phyloP scores from a whole-genome alignment of 441 rosid genomes.

The Francoa sonchifolia region DNA sequence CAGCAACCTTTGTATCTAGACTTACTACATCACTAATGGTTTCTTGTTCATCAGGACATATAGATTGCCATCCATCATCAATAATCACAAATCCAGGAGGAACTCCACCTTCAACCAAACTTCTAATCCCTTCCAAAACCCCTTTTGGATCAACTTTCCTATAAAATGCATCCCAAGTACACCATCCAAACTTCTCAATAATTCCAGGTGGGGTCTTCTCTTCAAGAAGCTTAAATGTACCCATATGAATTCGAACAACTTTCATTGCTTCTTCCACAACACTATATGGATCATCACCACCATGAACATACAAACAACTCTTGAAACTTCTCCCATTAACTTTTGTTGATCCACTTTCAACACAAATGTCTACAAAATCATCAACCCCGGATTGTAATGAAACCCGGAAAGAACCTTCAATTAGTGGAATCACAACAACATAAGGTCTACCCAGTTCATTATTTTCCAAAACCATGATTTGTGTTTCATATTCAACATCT shows the following conservation, averaged over 20 bases:
- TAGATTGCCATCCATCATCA: conserved; percentile 22
- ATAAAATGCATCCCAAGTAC: conserved; percentile 24
- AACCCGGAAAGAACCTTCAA: conserved; percentile 16
- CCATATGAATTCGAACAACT: conserved; percentile 10
- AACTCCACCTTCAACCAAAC: conserved; percentile 13
- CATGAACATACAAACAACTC: conserved; percentile 11
- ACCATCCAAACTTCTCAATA: conserved; percentile 21
- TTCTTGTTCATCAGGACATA: conserved; percentile 12
- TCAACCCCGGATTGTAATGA: conserved; percentile 14
- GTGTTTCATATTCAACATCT: conserved; percentile 26
- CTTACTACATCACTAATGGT: conserved; percentile 10
- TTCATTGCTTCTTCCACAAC: conserved; percentile 16
- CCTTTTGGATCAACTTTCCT: conserved; percentile 13
- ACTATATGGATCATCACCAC: conserved; percentile 11
- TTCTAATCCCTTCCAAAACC: conserved; percentile 16
- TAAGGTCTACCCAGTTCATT: conserved; percentile 13
- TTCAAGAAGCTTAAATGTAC: conserved; percentile 18
- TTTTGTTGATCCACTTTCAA: conserved; percentile 14
- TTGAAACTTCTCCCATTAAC: conserved; percentile 9
- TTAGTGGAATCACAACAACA: conserved; percentile 16
- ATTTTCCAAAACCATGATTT: conserved; percentile 20
- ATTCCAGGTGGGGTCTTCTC: conserved; percentile 14
- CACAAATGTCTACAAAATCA: conserved; percentile 12
- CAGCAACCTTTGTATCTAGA: too few relatives aligned
- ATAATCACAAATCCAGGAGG: conserved; percentile 16